phyloP scores from a whole-genome alignment of 2,329 filamentous ascomycete species.

The Lecanicillium sp. region DNA sequence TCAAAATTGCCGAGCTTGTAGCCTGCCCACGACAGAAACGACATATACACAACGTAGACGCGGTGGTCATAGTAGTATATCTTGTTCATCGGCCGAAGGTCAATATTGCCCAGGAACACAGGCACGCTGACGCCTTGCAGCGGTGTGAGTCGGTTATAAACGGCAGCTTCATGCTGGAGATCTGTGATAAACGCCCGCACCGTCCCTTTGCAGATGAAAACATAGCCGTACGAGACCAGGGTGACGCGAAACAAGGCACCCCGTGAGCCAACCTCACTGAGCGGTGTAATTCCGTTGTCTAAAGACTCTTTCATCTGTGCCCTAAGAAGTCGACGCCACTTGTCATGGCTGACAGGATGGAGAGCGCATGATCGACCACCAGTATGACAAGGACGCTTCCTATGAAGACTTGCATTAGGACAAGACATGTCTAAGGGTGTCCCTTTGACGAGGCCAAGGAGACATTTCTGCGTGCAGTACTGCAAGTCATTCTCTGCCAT shows the following conservation, averaged over 20 bases:
- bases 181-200: slow-evolving; percentile 21
- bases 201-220: slow-evolving; percentile 33
- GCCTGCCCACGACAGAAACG: slow-evolving; percentile 28
- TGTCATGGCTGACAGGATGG: not conserved
- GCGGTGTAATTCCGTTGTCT: slow-evolving; percentile 20
- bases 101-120: slow-evolving; percentile 28
- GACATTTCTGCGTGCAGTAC: slow-evolving; percentile 32
- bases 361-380: not conserved
- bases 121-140: slow-evolving; percentile 28
- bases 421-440: slow-evolving; percentile 11
- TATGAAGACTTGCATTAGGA: not conserved
- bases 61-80: slow-evolving; percentile 24
- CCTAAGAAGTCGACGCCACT: not conserved
- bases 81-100: slow-evolving; percentile 23
- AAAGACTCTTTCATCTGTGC: slow-evolving; percentile 20
- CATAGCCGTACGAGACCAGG: slow-evolving; percentile 33
- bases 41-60: slow-evolving; percentile 24
- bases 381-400: not conserved
- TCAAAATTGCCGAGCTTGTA: slow-evolving; percentile 3
- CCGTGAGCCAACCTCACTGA: slow-evolving; percentile 23
- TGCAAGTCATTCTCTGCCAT: slow-evolving; percentile 1
- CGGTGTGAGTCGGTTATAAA: slow-evolving; percentile 25
- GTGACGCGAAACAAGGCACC: slow-evolving; percentile 33
- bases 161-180: slow-evolving; percentile 25
- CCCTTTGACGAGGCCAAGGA: slow-evolving; percentile 18